Conservation (phyloP, 164 flowering plant species). For the Magnolia officinalis region DNA sequence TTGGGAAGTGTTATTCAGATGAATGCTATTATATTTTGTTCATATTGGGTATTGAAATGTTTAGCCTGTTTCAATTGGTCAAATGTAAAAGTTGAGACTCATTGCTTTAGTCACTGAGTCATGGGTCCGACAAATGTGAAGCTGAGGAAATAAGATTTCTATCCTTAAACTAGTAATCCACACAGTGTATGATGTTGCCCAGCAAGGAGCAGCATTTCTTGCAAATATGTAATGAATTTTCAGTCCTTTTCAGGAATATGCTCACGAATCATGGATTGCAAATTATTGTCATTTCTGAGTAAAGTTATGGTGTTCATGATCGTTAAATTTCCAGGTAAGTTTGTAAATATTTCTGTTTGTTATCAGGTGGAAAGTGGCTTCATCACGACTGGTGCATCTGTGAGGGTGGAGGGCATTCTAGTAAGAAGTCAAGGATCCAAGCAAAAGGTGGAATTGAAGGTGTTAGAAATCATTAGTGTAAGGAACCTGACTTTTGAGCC, state of each 20-base stretch:
- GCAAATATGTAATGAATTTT: background rate
- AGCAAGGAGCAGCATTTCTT: background rate
- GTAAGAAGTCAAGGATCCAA: conserved; percentile 85
- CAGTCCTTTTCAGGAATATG: background rate
- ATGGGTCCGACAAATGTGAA: too few relatives aligned
- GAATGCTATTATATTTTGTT: too few relatives aligned
- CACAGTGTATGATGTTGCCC: background rate
- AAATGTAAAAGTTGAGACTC: too few relatives aligned
- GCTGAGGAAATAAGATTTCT: too few relatives aligned
- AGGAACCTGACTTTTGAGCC: conserved; percentile 11
- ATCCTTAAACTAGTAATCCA: too few relatives aligned
- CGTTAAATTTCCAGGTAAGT: background rate
- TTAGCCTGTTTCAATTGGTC: too few relatives aligned
- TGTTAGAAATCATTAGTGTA: conserved; percentile 54
- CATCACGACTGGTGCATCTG: conserved; percentile 83
- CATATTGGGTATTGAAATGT: too few relatives aligned
- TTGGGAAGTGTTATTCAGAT: too few relatives aligned
- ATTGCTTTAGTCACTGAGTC: too few relatives aligned
- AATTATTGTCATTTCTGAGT: background rate
- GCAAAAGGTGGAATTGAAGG: conserved; percentile 87
- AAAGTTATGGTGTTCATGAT: background rate
- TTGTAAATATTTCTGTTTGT: conserved; percentile 8
- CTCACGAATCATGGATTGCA: background rate
- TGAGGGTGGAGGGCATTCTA: conserved; percentile 64
- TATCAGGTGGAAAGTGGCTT: conserved; percentile 70